Percentiles rank a stretch among this genome's conserved stretches.
These are phyloP conservation scores for Ophiocordyceps camponoti-saundersi DNA, from an alignment of 2,329 filamentous ascomycete genomes.

Conservation along the genomic window DNA sequence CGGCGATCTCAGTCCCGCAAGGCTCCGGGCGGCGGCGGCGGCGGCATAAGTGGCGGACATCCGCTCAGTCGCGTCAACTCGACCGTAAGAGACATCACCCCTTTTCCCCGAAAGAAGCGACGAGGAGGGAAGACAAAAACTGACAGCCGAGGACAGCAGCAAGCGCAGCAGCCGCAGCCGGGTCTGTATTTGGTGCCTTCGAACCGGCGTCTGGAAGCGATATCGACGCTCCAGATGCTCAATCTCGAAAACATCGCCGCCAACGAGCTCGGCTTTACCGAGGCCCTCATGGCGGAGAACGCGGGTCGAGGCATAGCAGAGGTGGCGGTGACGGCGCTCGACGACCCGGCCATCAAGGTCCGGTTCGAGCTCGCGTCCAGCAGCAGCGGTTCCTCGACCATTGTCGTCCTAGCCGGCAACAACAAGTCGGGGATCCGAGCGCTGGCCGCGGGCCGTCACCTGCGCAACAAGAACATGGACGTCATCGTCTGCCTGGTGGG, in stretches of 20 bases:
- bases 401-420: constrained; percentile 83
- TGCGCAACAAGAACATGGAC: constrained; percentile 67
- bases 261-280: constrained; percentile 69
- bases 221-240: constrained; percentile 69
- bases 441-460: constrained; percentile 69
- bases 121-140: too few species aligned
- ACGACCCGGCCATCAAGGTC: constrained; percentile 41
- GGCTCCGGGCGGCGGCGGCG: constrained; percentile 24
- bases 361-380: constrained; percentile 27
- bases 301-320: constrained; percentile 79
- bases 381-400: constrained; percentile 18
- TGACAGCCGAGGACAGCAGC: constrained; percentile 10
- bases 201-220: constrained; percentile 40
- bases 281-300: constrained; percentile 85
- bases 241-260: constrained; percentile 85
- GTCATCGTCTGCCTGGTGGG: constrained; percentile 74
- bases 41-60: constrained; percentile 16
- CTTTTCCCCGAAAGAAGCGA: not conserved
- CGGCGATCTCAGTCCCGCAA: constrained; percentile 40
- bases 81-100: constrained; percentile 14
- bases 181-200: constrained; percentile 38
- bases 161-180: constrained; percentile 13
- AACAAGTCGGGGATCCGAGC: constrained; percentile 77
- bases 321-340: constrained; percentile 54
- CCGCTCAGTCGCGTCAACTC: constrained; percentile 32